A percentile compares a stretch with the other conserved stretches of the same genome.
These are phyloP conservation scores for Dacryopinax spathularia DNA, from an alignment of 768 basidiomycete genomes.

Conservation along the genomic window DNA sequence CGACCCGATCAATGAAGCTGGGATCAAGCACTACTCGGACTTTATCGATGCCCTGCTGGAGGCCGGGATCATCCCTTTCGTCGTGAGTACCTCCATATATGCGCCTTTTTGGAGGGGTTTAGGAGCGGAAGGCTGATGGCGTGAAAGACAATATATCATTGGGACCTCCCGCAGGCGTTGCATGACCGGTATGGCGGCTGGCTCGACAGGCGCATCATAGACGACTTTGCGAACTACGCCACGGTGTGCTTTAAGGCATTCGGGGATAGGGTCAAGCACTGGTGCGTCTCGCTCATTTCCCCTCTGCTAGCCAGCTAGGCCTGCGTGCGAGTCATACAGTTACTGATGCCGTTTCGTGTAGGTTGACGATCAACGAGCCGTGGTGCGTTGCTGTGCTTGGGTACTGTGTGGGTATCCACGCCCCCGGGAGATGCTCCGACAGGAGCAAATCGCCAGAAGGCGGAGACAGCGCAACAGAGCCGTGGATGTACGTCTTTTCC, in stretches of 20 bases:
- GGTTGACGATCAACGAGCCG: constrained; percentile 65
- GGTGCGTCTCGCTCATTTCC: constrained; percentile 28
- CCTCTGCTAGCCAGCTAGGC: background rate
- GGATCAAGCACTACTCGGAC: constrained; percentile 54
- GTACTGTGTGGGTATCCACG: constrained; percentile 58
- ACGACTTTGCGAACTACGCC: constrained; percentile 50
- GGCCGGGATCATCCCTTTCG: constrained; percentile 51
- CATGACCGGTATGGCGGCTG: constrained; percentile 64
- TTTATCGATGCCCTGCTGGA: constrained; percentile 54
- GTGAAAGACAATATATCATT: constrained; percentile 53
- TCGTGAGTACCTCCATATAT: constrained; percentile 31
- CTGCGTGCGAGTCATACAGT: background rate
- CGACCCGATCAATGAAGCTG: constrained; percentile 56
- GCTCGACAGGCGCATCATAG: constrained; percentile 57
- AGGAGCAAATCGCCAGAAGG: constrained; percentile 44
- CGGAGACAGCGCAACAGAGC: constrained; percentile 44
- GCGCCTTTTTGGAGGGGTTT: background rate
- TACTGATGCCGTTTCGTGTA: constrained; percentile 15
- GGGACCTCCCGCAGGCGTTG: constrained; percentile 65
- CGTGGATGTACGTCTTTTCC: constrained; percentile 44
- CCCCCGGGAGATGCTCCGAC: constrained; percentile 55
- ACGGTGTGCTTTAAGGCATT: constrained; percentile 56
- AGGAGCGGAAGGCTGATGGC: constrained; percentile 7
- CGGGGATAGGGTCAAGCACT: constrained; percentile 62
- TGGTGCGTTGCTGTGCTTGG: constrained; percentile 58